These are phyloP conservation scores for Phylloporus scabripes DNA, from an alignment of 768 basidiomycete species.

Conservation along the genomic window DNA sequence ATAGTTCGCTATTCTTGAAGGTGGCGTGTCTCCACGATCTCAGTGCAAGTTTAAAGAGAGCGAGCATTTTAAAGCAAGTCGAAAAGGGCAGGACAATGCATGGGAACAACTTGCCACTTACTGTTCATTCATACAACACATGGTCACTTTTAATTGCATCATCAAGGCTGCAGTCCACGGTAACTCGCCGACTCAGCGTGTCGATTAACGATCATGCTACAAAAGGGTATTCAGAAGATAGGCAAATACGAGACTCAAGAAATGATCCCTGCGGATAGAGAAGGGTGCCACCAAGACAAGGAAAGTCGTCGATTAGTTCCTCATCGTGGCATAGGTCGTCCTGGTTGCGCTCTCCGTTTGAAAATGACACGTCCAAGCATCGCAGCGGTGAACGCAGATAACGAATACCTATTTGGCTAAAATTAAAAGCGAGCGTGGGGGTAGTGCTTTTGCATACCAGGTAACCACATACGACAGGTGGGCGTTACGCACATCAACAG, in stretches of 20 bases:
- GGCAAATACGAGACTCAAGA: conserved; percentile 5
- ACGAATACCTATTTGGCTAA: conserved; percentile 62
- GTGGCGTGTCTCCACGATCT: conserved; percentile 10
- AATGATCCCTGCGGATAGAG: not conserved
- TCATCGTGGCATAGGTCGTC: conserved; percentile 54
- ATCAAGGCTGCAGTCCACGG: not conserved
- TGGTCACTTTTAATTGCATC: not conserved
- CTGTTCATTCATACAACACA: not conserved
- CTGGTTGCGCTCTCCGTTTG: conserved; percentile 45
- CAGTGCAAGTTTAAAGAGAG: conserved; percentile 2
- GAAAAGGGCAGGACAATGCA: conserved; percentile 6
- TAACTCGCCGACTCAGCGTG: not conserved
- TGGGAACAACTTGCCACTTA: conserved; percentile 10
- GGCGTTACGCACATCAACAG: conserved; percentile 85
- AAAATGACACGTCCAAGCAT: conserved; percentile 73
- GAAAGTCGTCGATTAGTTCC: not conserved
- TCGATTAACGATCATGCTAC: conserved; percentile 1
- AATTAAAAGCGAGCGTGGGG: conserved; percentile 10
- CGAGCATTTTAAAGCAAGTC: conserved; percentile 7
- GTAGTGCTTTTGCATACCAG: conserved; percentile 51
- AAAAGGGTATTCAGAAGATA: conserved; percentile 1
- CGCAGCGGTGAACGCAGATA: conserved; percentile 76
- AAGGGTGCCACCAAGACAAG: not conserved
- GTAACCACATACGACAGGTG: conserved; percentile 94
- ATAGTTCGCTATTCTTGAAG: not conserved